Base-by-base conservation (phyloP, 2,329 filamentous ascomycete genomes). In the Aspergillus unguis region DNA sequence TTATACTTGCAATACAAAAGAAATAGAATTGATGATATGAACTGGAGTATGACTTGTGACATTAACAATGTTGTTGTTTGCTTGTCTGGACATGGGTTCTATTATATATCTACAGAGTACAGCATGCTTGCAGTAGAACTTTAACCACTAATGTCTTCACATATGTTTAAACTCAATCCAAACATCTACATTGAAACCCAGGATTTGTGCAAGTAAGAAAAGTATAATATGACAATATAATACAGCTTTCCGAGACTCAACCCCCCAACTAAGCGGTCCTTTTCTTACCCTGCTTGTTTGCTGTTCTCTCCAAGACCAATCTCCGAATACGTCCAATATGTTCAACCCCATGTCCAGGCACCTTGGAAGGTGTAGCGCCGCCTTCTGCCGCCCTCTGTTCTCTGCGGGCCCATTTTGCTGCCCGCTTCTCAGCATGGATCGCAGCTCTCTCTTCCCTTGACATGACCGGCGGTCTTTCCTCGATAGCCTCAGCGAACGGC, bases 401-500 rank as follows among this genome's bases (percentile, higher is more conserved):
- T 44, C 65, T 60, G 37, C 66, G 62, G 50, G 66, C 50, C 48
- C 63, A 62, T 57, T 74, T 71, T 6, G 54, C 62, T 41, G 62
- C 60, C 58, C 66, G 65, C 56, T 69, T 68, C 9, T 53, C 48
- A 40, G 62, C 62, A 6, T 65, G 60, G 59, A 63, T 56, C 27
- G 57, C 62, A 52, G 72, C 64, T 11, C 71, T 65, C 57, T 74
- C 69, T 53, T 65, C 64, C 23, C 64, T 57, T 17, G 64, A 67
- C 62, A 70, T 44, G 5, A 75, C 66, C 33, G 67, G 44, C 42
- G 72, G 71, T 25, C 73, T 64, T 7, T 71, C 63, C 8, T 67
- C 65, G 51, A 75, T 65, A 0, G 59, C 52, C 3, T 49, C 47
- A 1, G 69, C 73, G 52, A 75, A 75, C 23, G 73, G 73, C 17